phyloP scores from a whole-genome alignment of 1,139 yeast genomes.

The Wickerhamomyces sp. region DNA sequence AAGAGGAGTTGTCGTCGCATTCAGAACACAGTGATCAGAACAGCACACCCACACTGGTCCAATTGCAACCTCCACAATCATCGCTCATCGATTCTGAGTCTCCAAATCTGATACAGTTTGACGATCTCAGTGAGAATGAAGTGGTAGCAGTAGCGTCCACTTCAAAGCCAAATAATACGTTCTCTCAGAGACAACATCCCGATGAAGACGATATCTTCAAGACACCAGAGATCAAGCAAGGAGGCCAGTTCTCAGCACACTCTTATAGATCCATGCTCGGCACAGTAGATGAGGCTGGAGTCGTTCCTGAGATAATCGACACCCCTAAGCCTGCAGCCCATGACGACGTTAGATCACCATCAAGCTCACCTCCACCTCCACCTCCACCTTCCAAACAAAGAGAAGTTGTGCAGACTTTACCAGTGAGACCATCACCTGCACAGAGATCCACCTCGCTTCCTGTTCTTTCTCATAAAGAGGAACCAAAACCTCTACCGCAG shows the following conservation, averaged over 20 bases:
- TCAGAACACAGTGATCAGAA: slow-evolving; percentile 5
- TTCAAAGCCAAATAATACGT: no score
- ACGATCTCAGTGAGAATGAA: slow-evolving; percentile 19
- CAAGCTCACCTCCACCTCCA: slow-evolving; percentile 1
- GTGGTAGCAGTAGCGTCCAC: no score
- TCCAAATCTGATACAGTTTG: slow-evolving; percentile 30
- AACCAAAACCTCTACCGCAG: slow-evolving; percentile 13
- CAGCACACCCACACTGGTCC: not conserved
- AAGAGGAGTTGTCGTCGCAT: no score
- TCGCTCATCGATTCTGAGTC: slow-evolving; percentile 10
- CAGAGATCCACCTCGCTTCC: not conserved
- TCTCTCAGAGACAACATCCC: no score
- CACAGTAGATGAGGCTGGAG: slow-evolving; percentile 4
- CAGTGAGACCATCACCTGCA: no score
- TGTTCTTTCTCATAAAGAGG: not conserved
- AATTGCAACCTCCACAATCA: not conserved
- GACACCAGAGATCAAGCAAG: slow-evolving; percentile 19
- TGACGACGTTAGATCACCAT: not conserved
- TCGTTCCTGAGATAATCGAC: slow-evolving; percentile 8
- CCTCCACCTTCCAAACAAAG: slow-evolving; percentile 11
- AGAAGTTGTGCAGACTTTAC: no score
- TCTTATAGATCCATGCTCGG: slow-evolving; percentile 13
- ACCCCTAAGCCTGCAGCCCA: slow-evolving; percentile 6
- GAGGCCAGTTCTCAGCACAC: slow-evolving; percentile 6
- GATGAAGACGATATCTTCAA: slow-evolving; percentile 19